A percentile compares a stretch with the other conserved stretches of the same genome.
phyloP scores from a whole-genome alignment of 1,139 yeast genomes.

The Zygoascus sp. region DNA sequence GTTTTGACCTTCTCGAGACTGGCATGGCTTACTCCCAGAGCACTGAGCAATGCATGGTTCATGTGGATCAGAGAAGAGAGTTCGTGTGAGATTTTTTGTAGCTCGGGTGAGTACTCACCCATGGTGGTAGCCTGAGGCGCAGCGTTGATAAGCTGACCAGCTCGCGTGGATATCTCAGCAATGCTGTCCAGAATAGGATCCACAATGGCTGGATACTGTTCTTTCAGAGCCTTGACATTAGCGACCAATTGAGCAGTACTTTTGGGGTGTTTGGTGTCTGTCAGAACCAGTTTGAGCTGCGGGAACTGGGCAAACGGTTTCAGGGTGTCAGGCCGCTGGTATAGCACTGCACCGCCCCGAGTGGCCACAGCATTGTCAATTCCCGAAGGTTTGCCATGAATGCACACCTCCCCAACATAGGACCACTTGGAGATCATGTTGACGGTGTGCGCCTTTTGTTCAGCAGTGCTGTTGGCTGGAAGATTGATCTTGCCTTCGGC shows the following conservation, averaged over 20 bases:
- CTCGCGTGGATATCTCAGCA: constrained; percentile 51
- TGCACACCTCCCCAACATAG: constrained; percentile 87
- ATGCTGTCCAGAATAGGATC: constrained; percentile 54
- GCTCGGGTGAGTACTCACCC: constrained; percentile 4
- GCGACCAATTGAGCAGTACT: constrained; percentile 82
- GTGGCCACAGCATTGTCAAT: constrained; percentile 96
- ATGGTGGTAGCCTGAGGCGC: constrained; percentile 2
- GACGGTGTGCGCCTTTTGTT: constrained; percentile 38
- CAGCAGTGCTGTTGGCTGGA: constrained; percentile 14
- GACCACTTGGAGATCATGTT: constrained; percentile 80
- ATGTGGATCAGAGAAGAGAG: constrained; percentile 67
- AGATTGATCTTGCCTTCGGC: constrained; percentile 42
- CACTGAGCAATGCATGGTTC: constrained; percentile 82
- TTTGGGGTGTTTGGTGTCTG: constrained; percentile 83
- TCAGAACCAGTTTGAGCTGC: constrained; percentile 64
- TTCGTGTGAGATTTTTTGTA: constrained; percentile 6
- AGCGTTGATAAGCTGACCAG: constrained; percentile 42
- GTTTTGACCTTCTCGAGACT: constrained; percentile 67
- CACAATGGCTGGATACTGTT: constrained; percentile 51
- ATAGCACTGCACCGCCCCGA: constrained; percentile 92
- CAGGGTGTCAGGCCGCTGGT: constrained; percentile 61
- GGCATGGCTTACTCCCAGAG: constrained; percentile 93
- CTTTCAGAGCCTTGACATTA: constrained; percentile 57
- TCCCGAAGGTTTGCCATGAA: constrained; percentile 96
- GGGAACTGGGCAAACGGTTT: constrained; percentile 72